Evolutionary conservation across 768 basidiomycete species (phyloP), one percentile per base, ranked within the genome.

Genomic region (Thelephora aurantiotincta): DNA sequence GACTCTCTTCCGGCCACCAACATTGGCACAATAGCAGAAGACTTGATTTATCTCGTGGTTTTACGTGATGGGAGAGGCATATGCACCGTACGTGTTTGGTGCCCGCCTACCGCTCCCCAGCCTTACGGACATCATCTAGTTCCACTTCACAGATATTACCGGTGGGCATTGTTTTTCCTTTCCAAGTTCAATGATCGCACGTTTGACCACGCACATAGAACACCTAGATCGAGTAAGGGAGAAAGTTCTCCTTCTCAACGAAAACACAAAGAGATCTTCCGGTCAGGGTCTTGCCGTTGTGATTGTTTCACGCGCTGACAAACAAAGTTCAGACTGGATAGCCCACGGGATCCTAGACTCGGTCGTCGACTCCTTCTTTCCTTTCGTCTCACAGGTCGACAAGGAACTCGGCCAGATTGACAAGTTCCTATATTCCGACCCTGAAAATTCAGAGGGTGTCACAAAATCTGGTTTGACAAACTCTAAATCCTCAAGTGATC

Each of bases 281-380:
- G 83, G 88, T 82, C 54, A n/a, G 11, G 33, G 14, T 22, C 16
- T 42, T n/a, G 16, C 6, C 44, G 43, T 23, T 42, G 11, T 35
- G 33, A 22, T 45, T 41, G 11, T 16, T 45, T 20, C 22, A 22
- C 34, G 33, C 26, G 7, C 33, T 18, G 11, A 18, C 38, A 33
- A 30, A 35, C 11, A 52, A 30, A 18, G 2, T 16, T 5, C 54
- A 90, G 92, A 92, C 59, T 94, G 90, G 89, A 87, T 97, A 53
- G 90, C 89, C 0, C 91, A 97, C 61, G 85, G 82, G 18, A 72
- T 96, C 47, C 67, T 97, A 53, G 93, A 96, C 57, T 93, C 90
- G 1, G 80, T 97, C 46, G 91, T 97, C 18, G 92, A 97, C 59
- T 82, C 87, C 0, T 93, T 93, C 65, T 90, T 91, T 60, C 89